Base-by-base conservation (phyloP, 2,329 filamentous ascomycete species). In the Fusarium sp. region DNA sequence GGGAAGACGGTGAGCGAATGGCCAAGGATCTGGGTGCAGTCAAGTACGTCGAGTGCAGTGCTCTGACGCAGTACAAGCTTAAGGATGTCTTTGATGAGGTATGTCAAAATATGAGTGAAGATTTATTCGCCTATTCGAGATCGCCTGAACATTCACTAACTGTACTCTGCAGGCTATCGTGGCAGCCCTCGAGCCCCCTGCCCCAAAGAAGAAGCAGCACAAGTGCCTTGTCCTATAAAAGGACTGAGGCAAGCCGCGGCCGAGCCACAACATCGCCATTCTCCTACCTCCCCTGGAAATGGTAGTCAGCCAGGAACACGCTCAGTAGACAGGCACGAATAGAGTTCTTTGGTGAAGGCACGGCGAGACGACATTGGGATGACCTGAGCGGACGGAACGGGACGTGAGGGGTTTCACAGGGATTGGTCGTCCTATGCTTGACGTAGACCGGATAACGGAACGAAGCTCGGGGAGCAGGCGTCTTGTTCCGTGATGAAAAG, bases 81-180 rank as follows among this genome's bases (percentile, higher is more conserved):
- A 99, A 99, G 87, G 96, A 98, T 78, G 96, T 99, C 18, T 99
- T 99, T 82, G 96, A 99, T 77, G 96, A 98, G 92, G 95, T 97
- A 87, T 74, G 88, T 78, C 50, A 48, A 33, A 48, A 33, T 18
- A 36, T 31, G 10, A 13, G 31, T 38, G 17, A 28, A 56, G 36
- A 26, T 8, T 13, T 18, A 13, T 38, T 13, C 24, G n/a, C n/a
- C 14, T 18, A 22, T 28, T 22, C 13, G 7, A 33, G 26, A n/a
- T 26, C 8, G 14, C 15, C 14, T 31, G n/a, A 38, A 34, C 24
- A 28, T 39, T 22, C 38, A 51, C 69, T 77, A 56, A 76, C 61
- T 43, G n/a, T 18, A 31, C 26, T 43, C 28, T 44, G n/a, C 36
- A 97, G 95, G 95, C 95, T 28, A 98, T 98, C 76, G 95, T 98